Evolutionary conservation across 768 basidiomycete species (phyloP).

Genomic region (Suillus luteus): DNA sequence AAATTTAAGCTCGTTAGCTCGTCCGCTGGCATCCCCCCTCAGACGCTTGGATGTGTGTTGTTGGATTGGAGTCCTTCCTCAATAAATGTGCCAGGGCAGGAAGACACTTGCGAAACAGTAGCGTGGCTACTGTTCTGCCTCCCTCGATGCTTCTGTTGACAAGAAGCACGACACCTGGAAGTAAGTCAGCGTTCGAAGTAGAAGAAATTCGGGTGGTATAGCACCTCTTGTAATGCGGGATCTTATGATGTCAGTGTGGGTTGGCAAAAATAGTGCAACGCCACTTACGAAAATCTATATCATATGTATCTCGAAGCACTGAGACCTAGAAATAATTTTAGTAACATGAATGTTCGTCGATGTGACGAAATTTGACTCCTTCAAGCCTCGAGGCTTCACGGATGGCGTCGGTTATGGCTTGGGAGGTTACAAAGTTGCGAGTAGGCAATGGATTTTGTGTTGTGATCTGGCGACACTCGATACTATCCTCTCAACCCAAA

Average conservation of each 20-base stretch:
- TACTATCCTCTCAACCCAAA: not conserved
- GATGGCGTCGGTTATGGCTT: not conserved
- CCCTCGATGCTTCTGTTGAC: not conserved
- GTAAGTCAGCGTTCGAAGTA: not conserved
- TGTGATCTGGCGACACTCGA: not conserved
- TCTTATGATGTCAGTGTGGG: slow-evolving; percentile 10
- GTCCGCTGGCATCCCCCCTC: not conserved
- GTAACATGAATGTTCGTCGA: not conserved
- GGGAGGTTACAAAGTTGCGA: not conserved
- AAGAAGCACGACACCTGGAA: not conserved
- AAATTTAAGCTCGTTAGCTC: slow-evolving; percentile 3
- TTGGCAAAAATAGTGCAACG: slow-evolving; percentile 12
- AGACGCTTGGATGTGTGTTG: slow-evolving; percentile 5
- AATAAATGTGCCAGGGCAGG: not conserved
- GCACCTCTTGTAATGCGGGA: not conserved
- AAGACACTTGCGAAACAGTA: not conserved
- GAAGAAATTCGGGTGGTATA: slow-evolving; percentile 3
- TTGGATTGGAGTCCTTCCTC: slow-evolving; percentile 4
- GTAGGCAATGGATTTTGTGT: not conserved
- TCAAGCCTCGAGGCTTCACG: not conserved
- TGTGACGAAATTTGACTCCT: not conserved
- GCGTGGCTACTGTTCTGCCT: slow-evolving; percentile 6
- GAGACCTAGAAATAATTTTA: slow-evolving; percentile 4
- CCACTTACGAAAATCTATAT: slow-evolving; percentile 7
- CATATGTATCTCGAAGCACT: slow-evolving; percentile 2